Evolutionary conservation across 2,329 filamentous ascomycete species (phyloP).

Genomic region (Ophioceras dolichostomum): DNA sequence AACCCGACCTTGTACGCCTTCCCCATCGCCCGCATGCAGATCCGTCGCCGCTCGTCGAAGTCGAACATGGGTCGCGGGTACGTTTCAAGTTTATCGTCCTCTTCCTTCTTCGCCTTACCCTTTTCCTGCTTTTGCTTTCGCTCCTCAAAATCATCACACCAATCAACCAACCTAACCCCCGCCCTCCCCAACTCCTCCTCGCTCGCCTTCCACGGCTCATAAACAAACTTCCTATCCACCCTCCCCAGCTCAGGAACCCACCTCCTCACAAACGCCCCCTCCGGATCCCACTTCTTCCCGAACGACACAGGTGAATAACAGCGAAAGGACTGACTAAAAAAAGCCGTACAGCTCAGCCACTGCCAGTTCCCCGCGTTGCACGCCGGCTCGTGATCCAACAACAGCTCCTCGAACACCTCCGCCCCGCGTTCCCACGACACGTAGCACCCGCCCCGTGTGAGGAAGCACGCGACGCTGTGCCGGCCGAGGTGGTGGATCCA

Average conservation of each 20-base stretch:
- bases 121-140: conserved; percentile 22
- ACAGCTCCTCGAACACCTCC: conserved; percentile 65
- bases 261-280: conserved; percentile 49
- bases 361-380: conserved; percentile 71
- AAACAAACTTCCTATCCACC: conserved; percentile 58
- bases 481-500: conserved; percentile 74
- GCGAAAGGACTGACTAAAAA: conserved; percentile 60
- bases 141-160: too few relatives aligned
- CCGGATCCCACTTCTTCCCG: conserved; percentile 62
- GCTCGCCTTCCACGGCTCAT: conserved; percentile 68
- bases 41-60: conserved; percentile 41
- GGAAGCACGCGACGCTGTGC: conserved; percentile 68
- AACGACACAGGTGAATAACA: conserved; percentile 62
- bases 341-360: conserved; percentile 65
- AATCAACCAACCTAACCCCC: conserved; percentile 22
- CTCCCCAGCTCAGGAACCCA: conserved; percentile 56
- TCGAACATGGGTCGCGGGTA: conserved; percentile 75
- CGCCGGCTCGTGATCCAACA: conserved; percentile 63
- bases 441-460: conserved; percentile 70
- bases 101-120: conserved; percentile 38
- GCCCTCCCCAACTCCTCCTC: conserved; percentile 57
- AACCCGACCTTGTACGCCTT: conserved; percentile 1
- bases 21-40: conserved; percentile 1
- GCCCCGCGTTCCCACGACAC: conserved; percentile 68
- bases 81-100: conserved; percentile 22